Conservation (phyloP, 2,329 filamentous ascomycete species). For the Hypoxylon sp. region DNA sequence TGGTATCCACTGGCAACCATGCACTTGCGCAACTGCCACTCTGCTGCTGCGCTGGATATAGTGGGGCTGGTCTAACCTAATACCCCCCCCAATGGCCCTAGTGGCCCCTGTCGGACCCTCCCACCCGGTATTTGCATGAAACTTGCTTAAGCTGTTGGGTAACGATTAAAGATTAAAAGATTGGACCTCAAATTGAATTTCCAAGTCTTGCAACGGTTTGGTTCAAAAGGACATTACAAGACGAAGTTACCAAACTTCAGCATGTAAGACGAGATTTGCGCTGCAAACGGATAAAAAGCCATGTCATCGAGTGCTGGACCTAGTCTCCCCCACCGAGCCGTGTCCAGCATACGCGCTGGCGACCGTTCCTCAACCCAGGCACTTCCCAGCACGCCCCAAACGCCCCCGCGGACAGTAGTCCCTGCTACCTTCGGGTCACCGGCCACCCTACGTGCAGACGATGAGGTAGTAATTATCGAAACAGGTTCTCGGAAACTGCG, state of each 20-base stretch:
- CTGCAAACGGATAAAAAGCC: conserved; percentile 15
- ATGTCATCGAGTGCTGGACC: conserved; percentile 64
- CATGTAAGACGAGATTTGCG: conserved; percentile 25
- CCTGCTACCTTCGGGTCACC: conserved; percentile 71
- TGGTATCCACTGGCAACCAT: conserved; percentile 53
- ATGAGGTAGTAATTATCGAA: conserved; percentile 88
- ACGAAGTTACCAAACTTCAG: conserved; percentile 1
- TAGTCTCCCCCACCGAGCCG: conserved; percentile 69
- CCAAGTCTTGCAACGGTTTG: background rate
- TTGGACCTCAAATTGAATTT: conserved; percentile 11
- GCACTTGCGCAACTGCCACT: conserved; percentile 19
- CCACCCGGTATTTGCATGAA: conserved; percentile 14
- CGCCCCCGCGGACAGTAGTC: conserved; percentile 65
- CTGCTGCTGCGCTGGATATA: conserved; percentile 8
- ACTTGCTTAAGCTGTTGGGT: background rate
- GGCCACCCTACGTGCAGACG: conserved; percentile 78
- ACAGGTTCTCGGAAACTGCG: conserved; percentile 84
- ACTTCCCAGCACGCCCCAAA: conserved; percentile 69
- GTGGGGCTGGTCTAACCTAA: no score
- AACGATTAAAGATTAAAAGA: background rate
- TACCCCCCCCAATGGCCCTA: no score
- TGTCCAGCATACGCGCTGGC: conserved; percentile 69
- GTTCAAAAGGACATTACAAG: background rate
- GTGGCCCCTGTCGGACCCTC: background rate
- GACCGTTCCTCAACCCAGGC: conserved; percentile 52